phyloP scores from a whole-genome alignment of 192 early-diverging fungal species.

The Dissophora globulifera region DNA sequence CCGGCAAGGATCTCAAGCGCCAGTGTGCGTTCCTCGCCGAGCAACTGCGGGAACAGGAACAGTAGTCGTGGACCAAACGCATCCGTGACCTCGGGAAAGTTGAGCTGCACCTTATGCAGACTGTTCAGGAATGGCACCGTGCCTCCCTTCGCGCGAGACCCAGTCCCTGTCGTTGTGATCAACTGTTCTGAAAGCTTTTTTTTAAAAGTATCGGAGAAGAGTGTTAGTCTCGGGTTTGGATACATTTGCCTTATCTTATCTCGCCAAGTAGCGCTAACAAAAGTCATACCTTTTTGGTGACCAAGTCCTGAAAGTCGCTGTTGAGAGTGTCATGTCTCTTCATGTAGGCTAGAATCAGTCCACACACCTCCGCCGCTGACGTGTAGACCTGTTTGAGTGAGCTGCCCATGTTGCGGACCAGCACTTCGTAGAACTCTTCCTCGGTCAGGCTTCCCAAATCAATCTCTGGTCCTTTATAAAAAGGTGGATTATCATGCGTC shows the following conservation, averaged over 20 bases:
- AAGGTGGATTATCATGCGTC: conserved; percentile 62
- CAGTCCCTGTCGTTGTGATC: not conserved
- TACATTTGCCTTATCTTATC: too few species aligned
- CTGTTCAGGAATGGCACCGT: conserved; percentile 43
- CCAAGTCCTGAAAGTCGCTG: conserved; percentile 35
- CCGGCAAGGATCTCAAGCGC: conserved; percentile 67
- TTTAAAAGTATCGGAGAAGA: too few species aligned
- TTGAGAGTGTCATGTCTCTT: conserved; percentile 31
- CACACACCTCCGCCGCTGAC: conserved; percentile 66
- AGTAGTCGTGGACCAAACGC: conserved; percentile 56
- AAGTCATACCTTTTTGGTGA: conserved; percentile 40
- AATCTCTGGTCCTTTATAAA: conserved; percentile 52
- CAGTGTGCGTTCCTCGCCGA: conserved; percentile 53
- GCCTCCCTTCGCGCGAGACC: conserved; percentile 1
- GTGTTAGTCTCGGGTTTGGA: too few species aligned
- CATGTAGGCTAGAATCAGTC: conserved; percentile 51
- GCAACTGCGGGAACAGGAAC: conserved; percentile 61
- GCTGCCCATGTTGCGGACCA: conserved; percentile 58
- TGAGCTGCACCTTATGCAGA: conserved; percentile 57
- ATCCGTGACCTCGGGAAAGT: conserved; percentile 50
- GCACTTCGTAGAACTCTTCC: conserved; percentile 52
- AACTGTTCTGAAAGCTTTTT: conserved; percentile 19
- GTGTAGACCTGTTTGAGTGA: conserved; percentile 54
- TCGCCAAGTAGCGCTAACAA: too few species aligned
- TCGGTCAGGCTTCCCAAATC: conserved; percentile 51